These are phyloP conservation scores for Boechera stricta DNA, from an alignment of 345 rosid genomes.

Conservation along the genomic window DNA sequence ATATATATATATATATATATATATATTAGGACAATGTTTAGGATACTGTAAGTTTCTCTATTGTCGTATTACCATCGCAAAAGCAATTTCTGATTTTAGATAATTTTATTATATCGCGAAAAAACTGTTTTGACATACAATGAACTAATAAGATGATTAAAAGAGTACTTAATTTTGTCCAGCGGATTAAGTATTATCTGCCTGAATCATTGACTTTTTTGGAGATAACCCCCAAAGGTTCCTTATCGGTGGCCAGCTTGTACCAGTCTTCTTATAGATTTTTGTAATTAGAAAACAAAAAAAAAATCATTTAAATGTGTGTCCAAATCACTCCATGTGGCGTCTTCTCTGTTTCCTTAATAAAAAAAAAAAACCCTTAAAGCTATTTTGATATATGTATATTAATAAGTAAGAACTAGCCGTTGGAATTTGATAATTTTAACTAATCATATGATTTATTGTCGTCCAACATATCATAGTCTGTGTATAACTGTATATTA, in stretches of 20 bases:
- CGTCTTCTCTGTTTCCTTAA: constrained; percentile 5
- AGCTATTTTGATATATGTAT: constrained; percentile 14
- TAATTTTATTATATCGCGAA: background rate
- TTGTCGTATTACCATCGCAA: constrained; percentile 2
- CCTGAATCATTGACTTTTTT: constrained; percentile 43
- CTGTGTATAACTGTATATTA: background rate
- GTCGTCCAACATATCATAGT: constrained; percentile 14
- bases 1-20: too few species aligned
- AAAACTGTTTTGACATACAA: constrained; percentile 13
- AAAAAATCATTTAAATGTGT: background rate
- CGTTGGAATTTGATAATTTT: constrained; percentile 33
- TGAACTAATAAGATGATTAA: constrained; percentile 17
- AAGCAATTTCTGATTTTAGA: background rate
- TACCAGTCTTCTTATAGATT: constrained; percentile 18
- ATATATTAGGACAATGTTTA: too few species aligned
- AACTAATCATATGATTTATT: constrained; percentile 34
- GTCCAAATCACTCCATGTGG: constrained; percentile 27
- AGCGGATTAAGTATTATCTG: constrained; percentile 13
- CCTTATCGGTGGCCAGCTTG: constrained; percentile 45
- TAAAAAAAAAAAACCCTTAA: background rate
- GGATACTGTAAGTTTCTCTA: too few species aligned
- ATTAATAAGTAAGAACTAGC: constrained; percentile 35
- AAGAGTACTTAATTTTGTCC: background rate
- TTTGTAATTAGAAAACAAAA: background rate
- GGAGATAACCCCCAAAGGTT: constrained; percentile 33